Conservation (phyloP, 1,139 yeast genomes). For the Wickerhamomyces sp. region DNA sequence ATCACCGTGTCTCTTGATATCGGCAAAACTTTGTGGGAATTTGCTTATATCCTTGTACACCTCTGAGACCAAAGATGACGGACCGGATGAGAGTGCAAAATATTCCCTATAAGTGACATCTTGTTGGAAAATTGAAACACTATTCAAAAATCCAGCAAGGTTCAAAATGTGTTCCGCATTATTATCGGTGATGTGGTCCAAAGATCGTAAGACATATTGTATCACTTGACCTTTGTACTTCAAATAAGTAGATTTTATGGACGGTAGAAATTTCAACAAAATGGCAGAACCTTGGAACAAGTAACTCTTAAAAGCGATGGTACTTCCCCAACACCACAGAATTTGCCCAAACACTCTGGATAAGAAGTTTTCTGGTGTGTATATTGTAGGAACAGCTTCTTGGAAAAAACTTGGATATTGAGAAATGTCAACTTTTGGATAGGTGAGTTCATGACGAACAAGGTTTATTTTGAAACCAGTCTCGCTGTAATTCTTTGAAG, state of each 20-base stretch:
- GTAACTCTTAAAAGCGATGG: neutral
- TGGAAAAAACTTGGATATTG: neutral
- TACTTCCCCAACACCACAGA: neutral
- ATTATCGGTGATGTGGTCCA: neutral
- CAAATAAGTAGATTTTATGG: neutral
- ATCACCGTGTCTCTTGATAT: constrained; percentile 6
- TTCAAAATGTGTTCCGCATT: neutral
- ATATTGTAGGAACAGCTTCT: neutral
- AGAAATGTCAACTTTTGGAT: neutral
- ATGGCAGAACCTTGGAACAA: neutral
- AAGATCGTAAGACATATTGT: neutral
- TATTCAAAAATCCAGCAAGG: neutral
- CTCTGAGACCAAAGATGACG: neutral
- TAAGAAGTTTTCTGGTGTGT: neutral
- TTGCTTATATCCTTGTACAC: constrained; percentile 11
- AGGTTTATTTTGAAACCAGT: too few species aligned
- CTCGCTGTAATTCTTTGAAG: too few species aligned
- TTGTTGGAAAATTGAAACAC: neutral
- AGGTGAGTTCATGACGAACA: neutral
- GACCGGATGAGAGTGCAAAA: neutral
- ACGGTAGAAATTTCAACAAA: neutral
- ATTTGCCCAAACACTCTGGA: neutral
- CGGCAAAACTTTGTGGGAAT: constrained; percentile 6
- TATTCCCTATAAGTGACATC: neutral
- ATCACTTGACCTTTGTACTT: neutral